phyloP scores from a whole-genome alignment of 305 asterid genomes.

The Andrographis paniculata region DNA sequence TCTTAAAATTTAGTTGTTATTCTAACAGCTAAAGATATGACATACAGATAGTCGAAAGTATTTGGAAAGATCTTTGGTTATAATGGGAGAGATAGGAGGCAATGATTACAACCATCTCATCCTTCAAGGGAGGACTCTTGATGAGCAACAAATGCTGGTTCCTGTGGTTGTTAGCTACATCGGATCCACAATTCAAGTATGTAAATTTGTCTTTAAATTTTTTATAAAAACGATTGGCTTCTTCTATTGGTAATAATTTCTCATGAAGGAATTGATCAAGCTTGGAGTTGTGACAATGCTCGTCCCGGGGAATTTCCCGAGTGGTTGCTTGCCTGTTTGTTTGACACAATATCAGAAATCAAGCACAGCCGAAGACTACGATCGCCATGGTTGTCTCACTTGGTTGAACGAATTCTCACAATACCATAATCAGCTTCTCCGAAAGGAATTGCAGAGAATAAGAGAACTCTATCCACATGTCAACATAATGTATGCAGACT shows the following conservation, averaged over 20 bases:
- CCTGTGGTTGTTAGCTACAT: slow-evolving; percentile 57
- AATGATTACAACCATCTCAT: slow-evolving; percentile 76
- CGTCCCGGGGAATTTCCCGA: slow-evolving; percentile 73
- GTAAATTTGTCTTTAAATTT: too few relatives aligned
- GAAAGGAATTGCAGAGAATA: slow-evolving; percentile 35
- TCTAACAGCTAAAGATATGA: too few relatives aligned
- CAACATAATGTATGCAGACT: slow-evolving; percentile 64
- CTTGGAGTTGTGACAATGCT: slow-evolving; percentile 61
- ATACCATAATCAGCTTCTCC: slow-evolving; percentile 51
- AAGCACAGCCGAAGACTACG: slow-evolving; percentile 46
- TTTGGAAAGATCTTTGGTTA: slow-evolving; percentile 43
- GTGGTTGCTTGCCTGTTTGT: slow-evolving; percentile 67
- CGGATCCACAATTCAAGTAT: slow-evolving; percentile 36
- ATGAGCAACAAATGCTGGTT: slow-evolving; percentile 41
- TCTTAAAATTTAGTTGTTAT: too few relatives aligned
- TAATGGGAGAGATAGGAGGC: slow-evolving; percentile 90
- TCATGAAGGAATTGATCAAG: slow-evolving; percentile 47
- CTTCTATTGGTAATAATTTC: too few relatives aligned
- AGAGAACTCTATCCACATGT: slow-evolving; percentile 45
- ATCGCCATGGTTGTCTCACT: slow-evolving; percentile 54
- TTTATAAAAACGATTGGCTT: too few relatives aligned
- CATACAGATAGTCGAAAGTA: slow-evolving; percentile 51
- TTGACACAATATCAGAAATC: slow-evolving; percentile 48
- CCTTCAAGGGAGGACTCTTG: slow-evolving; percentile 44
- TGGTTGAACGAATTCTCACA: slow-evolving; percentile 47